These are phyloP conservation scores for Solanum chiquidenum DNA, from an alignment of 257 asterid genomes.

Conservation along the genomic window DNA sequence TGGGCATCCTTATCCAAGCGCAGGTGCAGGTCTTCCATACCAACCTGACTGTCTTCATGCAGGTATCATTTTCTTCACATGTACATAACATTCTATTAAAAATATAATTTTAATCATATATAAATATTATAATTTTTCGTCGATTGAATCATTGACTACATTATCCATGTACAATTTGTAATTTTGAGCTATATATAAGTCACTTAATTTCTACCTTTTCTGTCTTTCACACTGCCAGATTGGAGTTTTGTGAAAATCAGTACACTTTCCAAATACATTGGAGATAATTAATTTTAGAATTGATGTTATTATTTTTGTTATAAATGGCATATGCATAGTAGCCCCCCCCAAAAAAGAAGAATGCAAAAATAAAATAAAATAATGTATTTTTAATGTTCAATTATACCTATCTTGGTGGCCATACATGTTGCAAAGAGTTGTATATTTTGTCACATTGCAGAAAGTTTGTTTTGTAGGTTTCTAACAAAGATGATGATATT, in stretches of 20 bases:
- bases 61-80: slow-evolving; percentile 31
- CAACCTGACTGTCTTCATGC: slow-evolving; percentile 51
- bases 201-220: neutral
- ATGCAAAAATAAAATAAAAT: neutral
- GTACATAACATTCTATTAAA: neutral
- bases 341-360: neutral
- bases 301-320: neutral
- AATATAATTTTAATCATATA: too few species aligned
- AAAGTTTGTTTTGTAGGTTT: slow-evolving; percentile 1
- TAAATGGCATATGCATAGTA: neutral
- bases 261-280: neutral
- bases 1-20: slow-evolving; percentile 32
- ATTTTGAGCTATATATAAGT: neutral
- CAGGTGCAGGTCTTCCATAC: slow-evolving; percentile 25
- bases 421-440: neutral
- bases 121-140: neutral
- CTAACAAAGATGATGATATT: neutral
- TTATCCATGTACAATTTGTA: neutral
- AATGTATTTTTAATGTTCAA: neutral
- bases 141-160: neutral
- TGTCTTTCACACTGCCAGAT: neutral
- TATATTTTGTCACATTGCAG: slow-evolving; percentile 11
- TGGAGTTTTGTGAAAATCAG: neutral
- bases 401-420: neutral
- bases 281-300: neutral